Conservation (phyloP, 805 yeast genomes). For the Candida nonsorbophila region DNA sequence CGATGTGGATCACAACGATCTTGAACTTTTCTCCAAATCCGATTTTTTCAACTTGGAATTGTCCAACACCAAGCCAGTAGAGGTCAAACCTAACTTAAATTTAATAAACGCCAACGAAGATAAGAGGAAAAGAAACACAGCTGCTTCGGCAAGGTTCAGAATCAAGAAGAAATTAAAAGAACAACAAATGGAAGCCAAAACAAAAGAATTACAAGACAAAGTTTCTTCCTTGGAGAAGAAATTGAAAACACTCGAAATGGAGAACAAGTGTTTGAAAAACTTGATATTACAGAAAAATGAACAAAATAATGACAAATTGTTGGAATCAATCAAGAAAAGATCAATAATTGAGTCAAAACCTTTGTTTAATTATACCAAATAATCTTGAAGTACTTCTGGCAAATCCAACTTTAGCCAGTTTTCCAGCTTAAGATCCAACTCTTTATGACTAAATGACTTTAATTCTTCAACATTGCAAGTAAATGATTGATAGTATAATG, state of each 20-base stretch:
- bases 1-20: constrained; percentile 16
- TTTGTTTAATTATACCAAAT: constrained; percentile 27
- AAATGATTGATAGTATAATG: too few relatives aligned
- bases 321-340: constrained; percentile 47
- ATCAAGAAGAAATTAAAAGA: constrained; percentile 88
- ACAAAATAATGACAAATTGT: constrained; percentile 46
- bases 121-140: constrained; percentile 84
- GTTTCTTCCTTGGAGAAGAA: constrained; percentile 63
- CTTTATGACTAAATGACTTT: constrained; percentile 2
- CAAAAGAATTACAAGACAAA: constrained; percentile 66
- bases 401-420: neutral
- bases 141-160: constrained; percentile 91
- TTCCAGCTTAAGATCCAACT: constrained; percentile 3
- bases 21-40: constrained; percentile 34
- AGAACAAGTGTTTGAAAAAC: constrained; percentile 77
- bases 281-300: constrained; percentile 78
- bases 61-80: constrained; percentile 1
- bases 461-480: constrained; percentile 2
- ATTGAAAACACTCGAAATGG: constrained; percentile 87
- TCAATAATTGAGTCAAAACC: constrained; percentile 32
- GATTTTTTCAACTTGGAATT: constrained; percentile 37
- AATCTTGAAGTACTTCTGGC: constrained; percentile 1
- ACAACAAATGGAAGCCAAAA: constrained; percentile 78
- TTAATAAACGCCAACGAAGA: constrained; percentile 43
- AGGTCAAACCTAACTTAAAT: neutral